Base-by-base conservation (phyloP, 176 grass and related monocot species). In the Carex parvula region DNA sequence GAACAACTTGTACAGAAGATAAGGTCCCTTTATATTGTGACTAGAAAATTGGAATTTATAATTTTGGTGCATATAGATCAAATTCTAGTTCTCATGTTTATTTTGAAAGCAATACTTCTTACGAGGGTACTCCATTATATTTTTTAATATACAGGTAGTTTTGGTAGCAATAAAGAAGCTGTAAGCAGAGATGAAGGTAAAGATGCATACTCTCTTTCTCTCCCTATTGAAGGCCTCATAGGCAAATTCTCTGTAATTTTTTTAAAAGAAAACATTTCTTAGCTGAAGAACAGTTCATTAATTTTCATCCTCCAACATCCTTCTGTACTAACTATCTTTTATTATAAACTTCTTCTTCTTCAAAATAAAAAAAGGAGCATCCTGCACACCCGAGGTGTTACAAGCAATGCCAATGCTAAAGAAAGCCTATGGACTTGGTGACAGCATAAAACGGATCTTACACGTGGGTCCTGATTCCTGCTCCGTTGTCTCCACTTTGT, bases 401-500 rank as follows among this genome's bases (percentile, higher is more conserved):
- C 84, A 82, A 81, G 92, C 90, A 0, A 91, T 97, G 72, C 94
- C 94, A 81, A 86, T 92, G 84, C 87, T 97, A 81, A 94, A 89
- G 83, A 94, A 92, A 82, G 94, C 90, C 14, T 94, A 97, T 79
- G 94, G 92, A 17, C 81, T 78, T 72, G 79, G 52, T 30, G 81
- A 68, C 9, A 66, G 60, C 37, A 92, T 89, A 85, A 84, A 92
- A 39, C 89, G 88, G 83, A 77, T 97, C 77, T 90, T 97, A 60
- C 94, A 97, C 81, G 92, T 97, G 55, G 94, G 94, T 18, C 92
- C 92, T 21, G 90, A 97, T 85, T 89, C 92, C 67, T 97, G 94
- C 85, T 85, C 92, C 73, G 70, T 97, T 80, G 92, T 97, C 89
- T 97, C 89, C 83, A 81, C 61, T 60, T 91, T 97, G 83, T 90